Base-by-base conservation (phyloP, 2,329 filamentous ascomycete species). In the Trichoderma polysporum region DNA sequence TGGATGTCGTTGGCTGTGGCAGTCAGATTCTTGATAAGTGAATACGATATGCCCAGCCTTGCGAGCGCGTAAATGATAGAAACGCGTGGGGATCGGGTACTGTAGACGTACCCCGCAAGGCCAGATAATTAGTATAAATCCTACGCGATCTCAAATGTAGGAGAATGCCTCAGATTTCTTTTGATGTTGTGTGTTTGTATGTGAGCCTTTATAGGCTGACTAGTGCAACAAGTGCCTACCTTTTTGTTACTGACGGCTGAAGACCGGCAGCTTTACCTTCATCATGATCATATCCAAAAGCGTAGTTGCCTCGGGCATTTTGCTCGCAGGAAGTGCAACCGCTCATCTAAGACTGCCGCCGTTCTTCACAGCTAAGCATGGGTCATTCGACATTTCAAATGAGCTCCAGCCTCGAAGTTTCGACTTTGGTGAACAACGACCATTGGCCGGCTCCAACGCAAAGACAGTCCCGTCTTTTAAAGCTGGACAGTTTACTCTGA, bases 401-500 rank as follows among this genome's bases (percentile, higher is more conserved):
- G 17, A 2, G 25, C 8, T 59, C 12, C 47, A 52, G 0, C 25
- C 33, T 8, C 65, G 41, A 17, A 22, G n/a, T 15, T 15, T 50
- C 29, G 41, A n/a, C 9, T 13, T 22, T 17, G 39, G 22, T 0
- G 37, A 59, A 15, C 66, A 68, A 31, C 66, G 29, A 2, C 66
- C 29, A 12, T 41, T 53, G 35, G 15, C 45, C 7, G 4, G 45
- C 52, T 29, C 41, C 2, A 47, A 15, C 3, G 37, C 3, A 19
- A 8, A 25, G 22, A 25, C 25, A 62, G 2, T 63, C 22, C 53
- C 62, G 1, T 3, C 67, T 4, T 69, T 61, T 66, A 66, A 66
- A 45, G 65, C 68, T 12, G 70, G 70, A 15, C 60, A 60, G 22
- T 66, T 63, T 50, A 69, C 63, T 3, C 35, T 68, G 39, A 66